A percentile compares a stretch with the other conserved stretches of the same genome.
Evolutionary conservation across 441 rosid genomes (phyloP).

Genomic region (Daphne laureola): DNA sequence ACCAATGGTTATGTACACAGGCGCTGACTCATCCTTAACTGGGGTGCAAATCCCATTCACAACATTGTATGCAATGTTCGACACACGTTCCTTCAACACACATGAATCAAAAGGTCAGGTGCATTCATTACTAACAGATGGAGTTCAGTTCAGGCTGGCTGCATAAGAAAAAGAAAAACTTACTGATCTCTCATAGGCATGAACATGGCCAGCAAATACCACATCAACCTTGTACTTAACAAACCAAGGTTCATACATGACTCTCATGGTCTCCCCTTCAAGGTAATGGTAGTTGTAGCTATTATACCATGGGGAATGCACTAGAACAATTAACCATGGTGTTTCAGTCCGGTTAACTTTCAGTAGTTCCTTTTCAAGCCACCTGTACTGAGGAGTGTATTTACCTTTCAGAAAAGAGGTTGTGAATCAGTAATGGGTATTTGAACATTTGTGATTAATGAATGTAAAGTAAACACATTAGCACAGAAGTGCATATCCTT

Average conservation of each 20-base stretch:
- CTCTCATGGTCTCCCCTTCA: constrained; percentile 82
- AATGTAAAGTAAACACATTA: neutral
- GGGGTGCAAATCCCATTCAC: constrained; percentile 50
- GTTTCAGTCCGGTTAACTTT: constrained; percentile 60
- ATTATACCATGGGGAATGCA: constrained; percentile 54
- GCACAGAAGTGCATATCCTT: constrained; percentile 1
- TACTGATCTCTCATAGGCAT: constrained; percentile 64
- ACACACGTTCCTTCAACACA: constrained; percentile 50
- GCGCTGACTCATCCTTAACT: constrained; percentile 52
- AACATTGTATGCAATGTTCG: constrained; percentile 57
- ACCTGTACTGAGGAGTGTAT: constrained; percentile 51
- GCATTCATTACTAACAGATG: too few species aligned
- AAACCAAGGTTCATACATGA: constrained; percentile 55
- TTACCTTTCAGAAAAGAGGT: constrained; percentile 24
- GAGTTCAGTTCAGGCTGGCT: too few species aligned
- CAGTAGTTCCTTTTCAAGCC: constrained; percentile 52
- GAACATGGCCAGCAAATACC: constrained; percentile 70
- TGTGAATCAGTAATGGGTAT: neutral
- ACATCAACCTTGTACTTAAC: constrained; percentile 60
- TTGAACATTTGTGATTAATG: neutral
- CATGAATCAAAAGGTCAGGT: neutral
- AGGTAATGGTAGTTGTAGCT: constrained; percentile 55
- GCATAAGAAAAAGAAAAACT: constrained; percentile 11
- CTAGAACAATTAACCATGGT: constrained; percentile 60
- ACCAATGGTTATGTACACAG: constrained; percentile 69